A percentile compares a stretch with the other conserved stretches of the same genome.
Conservation (phyloP, 139 green algal genomes). For the Picochlorum sp. region DNA sequence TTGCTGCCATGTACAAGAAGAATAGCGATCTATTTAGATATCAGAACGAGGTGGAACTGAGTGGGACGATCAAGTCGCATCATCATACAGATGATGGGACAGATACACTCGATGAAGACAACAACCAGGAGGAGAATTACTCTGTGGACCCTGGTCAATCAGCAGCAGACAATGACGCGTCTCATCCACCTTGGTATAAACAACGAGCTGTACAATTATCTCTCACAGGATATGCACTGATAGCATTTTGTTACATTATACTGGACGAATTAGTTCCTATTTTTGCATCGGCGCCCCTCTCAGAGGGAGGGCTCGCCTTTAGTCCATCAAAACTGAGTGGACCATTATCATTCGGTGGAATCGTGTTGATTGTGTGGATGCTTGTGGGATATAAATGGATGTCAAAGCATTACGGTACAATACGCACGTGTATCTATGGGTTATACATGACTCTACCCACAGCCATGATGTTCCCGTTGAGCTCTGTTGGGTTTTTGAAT, state of each 20-base stretch:
- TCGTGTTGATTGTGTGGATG: constrained; percentile 34
- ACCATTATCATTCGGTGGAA: constrained; percentile 45
- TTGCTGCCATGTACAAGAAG: constrained; percentile 2
- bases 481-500: neutral
- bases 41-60: neutral
- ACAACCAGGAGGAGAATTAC: neutral
- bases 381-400: constrained; percentile 40
- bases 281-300: constrained; percentile 42
- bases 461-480: constrained; percentile 29
- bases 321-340: constrained; percentile 36
- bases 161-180: neutral
- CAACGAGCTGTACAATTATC: constrained; percentile 27
- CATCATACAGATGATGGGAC: neutral
- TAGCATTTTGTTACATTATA: constrained; percentile 46
- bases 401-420: constrained; percentile 13
- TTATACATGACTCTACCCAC: constrained; percentile 22
- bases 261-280: constrained; percentile 55
- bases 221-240: constrained; percentile 42
- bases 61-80: neutral
- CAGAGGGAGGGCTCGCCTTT: constrained; percentile 44
- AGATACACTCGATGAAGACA: no score
- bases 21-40: neutral
- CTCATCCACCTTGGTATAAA: constrained; percentile 27
- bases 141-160: neutral
- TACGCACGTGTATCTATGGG: constrained; percentile 11